A percentile compares a stretch with the other conserved stretches of the same genome.
These are phyloP conservation scores for Dryadomyces quercivorus DNA, from an alignment of 2,329 filamentous ascomycete species.

Conservation along the genomic window DNA sequence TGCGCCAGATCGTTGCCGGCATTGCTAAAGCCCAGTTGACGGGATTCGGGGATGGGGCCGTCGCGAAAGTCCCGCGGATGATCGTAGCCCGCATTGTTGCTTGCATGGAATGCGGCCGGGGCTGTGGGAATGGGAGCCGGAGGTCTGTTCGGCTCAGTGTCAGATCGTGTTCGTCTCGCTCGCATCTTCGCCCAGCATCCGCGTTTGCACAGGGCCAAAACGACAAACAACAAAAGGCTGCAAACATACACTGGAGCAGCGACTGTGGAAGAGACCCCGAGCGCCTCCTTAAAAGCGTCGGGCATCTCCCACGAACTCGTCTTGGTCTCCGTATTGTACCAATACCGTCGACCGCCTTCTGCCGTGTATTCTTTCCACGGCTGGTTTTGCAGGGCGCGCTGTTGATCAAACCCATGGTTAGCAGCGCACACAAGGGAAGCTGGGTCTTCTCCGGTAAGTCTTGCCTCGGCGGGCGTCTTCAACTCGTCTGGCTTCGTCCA, in stretches of 20 bases:
- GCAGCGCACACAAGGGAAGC: neutral
- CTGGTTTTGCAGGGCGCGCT: constrained; percentile 71
- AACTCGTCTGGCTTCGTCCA: constrained; percentile 90
- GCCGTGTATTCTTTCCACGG: constrained; percentile 90
- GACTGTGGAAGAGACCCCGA: constrained; percentile 43
- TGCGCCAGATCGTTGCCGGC: constrained; percentile 15
- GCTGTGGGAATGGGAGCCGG: constrained; percentile 21
- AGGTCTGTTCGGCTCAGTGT: constrained; percentile 10
- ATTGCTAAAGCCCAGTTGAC: constrained; percentile 33
- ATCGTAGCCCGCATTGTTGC: constrained; percentile 13
- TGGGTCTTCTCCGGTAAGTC: neutral
- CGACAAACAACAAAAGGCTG: neutral
- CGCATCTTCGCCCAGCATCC: neutral
- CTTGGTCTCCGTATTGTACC: constrained; percentile 86
- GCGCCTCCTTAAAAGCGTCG: constrained; percentile 62
- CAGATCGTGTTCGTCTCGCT: neutral
- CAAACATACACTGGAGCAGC: constrained; percentile 29
- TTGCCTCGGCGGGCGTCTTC: constrained; percentile 72
- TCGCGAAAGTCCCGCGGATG: constrained; percentile 4
- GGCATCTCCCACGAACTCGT: constrained; percentile 94
- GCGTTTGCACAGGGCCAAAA: too few relatives aligned
- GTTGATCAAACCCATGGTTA: constrained; percentile 1
- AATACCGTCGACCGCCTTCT: constrained; percentile 82
- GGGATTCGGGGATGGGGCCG: constrained; percentile 34
- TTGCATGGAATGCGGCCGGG: constrained; percentile 17